Conservation (phyloP, 129 eudicot species). For the Flaveria robusta region DNA sequence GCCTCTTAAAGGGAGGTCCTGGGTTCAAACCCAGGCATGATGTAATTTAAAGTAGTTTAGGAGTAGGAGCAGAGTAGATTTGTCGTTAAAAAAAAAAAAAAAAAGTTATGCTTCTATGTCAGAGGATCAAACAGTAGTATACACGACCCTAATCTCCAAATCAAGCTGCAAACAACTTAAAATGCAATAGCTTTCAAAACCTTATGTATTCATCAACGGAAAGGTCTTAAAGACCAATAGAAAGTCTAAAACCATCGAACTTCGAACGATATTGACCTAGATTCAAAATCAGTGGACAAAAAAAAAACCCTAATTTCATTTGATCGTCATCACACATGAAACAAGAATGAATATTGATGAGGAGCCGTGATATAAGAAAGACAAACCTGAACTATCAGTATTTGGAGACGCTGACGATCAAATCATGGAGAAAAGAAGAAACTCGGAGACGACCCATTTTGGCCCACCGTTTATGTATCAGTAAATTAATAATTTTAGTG, state of each 20-base stretch:
- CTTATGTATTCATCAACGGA: neutral
- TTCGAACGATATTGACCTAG: neutral
- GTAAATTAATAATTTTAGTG: no score
- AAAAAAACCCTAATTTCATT: neutral
- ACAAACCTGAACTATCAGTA: neutral
- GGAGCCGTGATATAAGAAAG: neutral
- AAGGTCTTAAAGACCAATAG: neutral
- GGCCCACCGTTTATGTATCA: no score
- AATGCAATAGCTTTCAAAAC: no score
- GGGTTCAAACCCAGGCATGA: no score
- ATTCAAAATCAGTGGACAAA: neutral
- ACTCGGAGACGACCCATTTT: neutral
- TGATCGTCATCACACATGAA: neutral
- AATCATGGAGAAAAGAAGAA: constrained; percentile 3
- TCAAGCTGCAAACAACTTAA: neutral
- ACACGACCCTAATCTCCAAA: neutral
- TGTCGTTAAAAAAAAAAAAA: no score
- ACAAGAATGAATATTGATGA: neutral
- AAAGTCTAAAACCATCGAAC: neutral
- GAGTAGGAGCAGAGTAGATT: no score
- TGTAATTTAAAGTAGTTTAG: no score
- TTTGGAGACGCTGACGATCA: neutral
- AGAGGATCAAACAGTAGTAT: no score
- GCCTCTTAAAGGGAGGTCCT: no score
- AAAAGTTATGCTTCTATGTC: no score